Conservation (phyloP, 371 early-diverging fungal species). For the Rhizopus sp. region DNA sequence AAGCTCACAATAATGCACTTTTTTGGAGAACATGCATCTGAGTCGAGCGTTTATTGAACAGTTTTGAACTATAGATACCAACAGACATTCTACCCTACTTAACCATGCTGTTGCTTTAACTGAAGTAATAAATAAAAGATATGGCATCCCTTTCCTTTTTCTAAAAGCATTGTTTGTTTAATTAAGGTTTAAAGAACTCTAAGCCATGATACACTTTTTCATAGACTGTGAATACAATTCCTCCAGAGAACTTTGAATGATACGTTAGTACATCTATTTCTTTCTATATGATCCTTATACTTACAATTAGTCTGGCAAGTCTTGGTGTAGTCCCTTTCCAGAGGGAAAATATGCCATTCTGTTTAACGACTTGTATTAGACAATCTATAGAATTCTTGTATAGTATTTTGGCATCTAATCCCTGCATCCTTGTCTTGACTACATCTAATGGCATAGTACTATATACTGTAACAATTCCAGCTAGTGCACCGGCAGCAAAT, state of each 20-base stretch:
- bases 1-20: too few species aligned
- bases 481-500: constrained; percentile 79
- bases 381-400: constrained; percentile 80
- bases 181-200: constrained; percentile 17
- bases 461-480: constrained; percentile 90
- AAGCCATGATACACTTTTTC: constrained; percentile 68
- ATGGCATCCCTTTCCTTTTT: too few species aligned
- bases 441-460: constrained; percentile 95
- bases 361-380: constrained; percentile 65
- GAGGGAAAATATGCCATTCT: constrained; percentile 79
- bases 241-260: constrained; percentile 79
- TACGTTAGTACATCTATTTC: neutral
- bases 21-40: too few species aligned
- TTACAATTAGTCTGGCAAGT: constrained; percentile 82
- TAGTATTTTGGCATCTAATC: constrained; percentile 62
- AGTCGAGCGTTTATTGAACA: too few species aligned
- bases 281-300: constrained; percentile 14
- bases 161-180: neutral
- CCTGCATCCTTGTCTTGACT: constrained; percentile 94
- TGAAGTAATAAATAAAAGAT: too few species aligned
- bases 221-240: constrained; percentile 91
- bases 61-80: too few species aligned
- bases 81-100: too few species aligned
- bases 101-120: too few species aligned
- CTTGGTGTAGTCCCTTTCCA: constrained; percentile 96